Evolutionary conservation across 1,284 basidiomycete species (phyloP).

Genomic region (Apiotrichum montevideense): DNA sequence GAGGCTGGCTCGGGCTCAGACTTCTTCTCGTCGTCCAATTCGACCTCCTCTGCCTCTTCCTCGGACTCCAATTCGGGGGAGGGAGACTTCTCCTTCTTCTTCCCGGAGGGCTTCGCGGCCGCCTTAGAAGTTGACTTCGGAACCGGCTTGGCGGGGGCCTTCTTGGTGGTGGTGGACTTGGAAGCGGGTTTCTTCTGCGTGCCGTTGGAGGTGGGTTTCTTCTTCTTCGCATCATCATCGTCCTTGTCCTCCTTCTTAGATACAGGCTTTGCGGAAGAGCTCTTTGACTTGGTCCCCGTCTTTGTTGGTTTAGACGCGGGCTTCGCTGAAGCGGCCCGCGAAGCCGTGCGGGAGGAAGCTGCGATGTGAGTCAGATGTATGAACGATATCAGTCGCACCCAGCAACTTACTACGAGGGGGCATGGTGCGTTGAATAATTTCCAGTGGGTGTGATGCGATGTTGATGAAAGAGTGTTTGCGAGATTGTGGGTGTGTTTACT

Average conservation of each 20-base stretch:
- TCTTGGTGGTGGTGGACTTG: background rate
- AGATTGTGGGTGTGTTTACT: background rate
- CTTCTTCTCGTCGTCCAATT: background rate
- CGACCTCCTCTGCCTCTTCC: background rate
- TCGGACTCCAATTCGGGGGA: background rate
- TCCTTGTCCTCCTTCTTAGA: conserved; percentile 1
- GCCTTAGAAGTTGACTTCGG: conserved; percentile 1
- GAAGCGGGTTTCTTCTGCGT: background rate
- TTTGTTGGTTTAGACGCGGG: conserved; percentile 4
- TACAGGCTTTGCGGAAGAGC: background rate
- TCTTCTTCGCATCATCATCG: background rate
- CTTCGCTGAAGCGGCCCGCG: conserved; percentile 8
- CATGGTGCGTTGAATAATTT: conserved; percentile 9
- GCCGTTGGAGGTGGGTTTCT: background rate
- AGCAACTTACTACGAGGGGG: conserved; percentile 23
- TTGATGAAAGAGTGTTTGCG: no score
- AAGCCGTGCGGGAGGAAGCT: conserved; percentile 4
- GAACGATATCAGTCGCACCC: no score
- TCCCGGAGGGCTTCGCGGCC: background rate
- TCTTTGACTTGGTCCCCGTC: background rate
- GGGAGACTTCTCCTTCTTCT: conserved; percentile 2
- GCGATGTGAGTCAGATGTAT: no score
- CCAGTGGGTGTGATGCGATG: background rate
- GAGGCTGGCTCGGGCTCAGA: background rate
- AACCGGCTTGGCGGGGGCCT: background rate